Base-by-base conservation (phyloP, 1,284 basidiomycete genomes). In the Ustilago xerochloae region DNA sequence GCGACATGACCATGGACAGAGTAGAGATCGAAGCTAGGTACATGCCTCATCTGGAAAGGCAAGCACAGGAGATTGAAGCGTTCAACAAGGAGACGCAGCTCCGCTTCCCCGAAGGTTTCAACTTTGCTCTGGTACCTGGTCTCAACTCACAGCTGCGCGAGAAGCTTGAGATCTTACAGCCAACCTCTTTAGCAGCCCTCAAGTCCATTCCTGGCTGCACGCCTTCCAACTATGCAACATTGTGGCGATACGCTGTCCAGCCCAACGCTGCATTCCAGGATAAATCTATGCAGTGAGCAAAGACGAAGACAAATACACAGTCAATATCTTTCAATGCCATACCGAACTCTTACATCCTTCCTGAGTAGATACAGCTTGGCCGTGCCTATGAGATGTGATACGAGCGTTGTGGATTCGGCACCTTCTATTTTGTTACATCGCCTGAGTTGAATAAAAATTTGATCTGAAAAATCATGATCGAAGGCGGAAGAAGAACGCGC, bases 11-110 rank as follows among this genome's bases (percentile, higher is more conserved):
- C 8, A 39, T 61, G 22, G 65, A 65, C 8, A 43, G 70, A 24
- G 59, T 65, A n/a, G 65, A 64, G 50, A 61, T 68, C 22, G 65
- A 74, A 24, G 66, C 66, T 4, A 50, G 60, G 20, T 82, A 82
- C 55, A 50, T 74, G 47, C 87, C 88, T 0, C 89, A 90, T 72
- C 86, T 93, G 1, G 81, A 84, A 32, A 88, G 92, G 4, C 92
- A 94, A 85, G 87, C 88, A 63, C 89, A 90, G 6, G 92, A 93
- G 78, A 84, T 94, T n/a, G 87, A 88, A n/a, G 86, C 88, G 7
- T 94, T 94, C 84, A 86, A 89, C 78, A 87, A 90, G 57, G 93
- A 94, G 58, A 92, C 94, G 80, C 86, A 87, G n/a, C 86, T 93
- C 15, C 54, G 87, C 16, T 87, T 95, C 13, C 89, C 91, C 77